Conservation (phyloP, 208 protist species). For the Wallacemonas rigidus region DNA sequence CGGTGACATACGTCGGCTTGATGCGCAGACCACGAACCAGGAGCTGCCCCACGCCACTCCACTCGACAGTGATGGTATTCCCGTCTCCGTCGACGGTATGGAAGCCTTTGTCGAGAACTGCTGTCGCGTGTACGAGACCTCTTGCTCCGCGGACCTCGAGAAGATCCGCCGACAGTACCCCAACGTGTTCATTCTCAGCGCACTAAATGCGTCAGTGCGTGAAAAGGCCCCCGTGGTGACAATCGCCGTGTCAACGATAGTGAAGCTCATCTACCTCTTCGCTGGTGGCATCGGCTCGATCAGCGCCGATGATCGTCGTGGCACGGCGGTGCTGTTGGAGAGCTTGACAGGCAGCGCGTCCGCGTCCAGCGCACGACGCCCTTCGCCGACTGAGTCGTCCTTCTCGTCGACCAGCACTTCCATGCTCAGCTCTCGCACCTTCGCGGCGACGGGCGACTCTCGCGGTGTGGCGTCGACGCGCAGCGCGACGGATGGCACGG, state of each 20-base stretch:
- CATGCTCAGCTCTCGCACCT: constrained; percentile 1
- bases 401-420: background rate
- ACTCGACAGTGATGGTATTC: constrained; percentile 13
- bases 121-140: constrained; percentile 25
- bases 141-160: constrained; percentile 29
- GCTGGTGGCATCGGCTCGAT: constrained; percentile 61
- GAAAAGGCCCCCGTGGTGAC: constrained; percentile 32
- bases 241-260: constrained; percentile 34
- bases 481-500: constrained; percentile 20
- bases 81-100: constrained; percentile 24
- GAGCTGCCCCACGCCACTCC: background rate
- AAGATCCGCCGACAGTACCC: constrained; percentile 49
- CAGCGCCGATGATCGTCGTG: constrained; percentile 51
- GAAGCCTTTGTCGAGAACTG: constrained; percentile 29
- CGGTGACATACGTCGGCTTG: constrained; percentile 1
- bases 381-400: background rate
- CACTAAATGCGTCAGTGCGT: constrained; percentile 15
- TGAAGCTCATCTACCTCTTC: constrained; percentile 68
- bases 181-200: constrained; percentile 48
- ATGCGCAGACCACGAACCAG: background rate
- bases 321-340: constrained; percentile 18
- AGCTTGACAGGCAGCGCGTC: background rate
- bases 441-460: constrained; percentile 12
- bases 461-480: constrained; percentile 5
- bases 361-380: background rate